phyloP scores from a whole-genome alignment of 129 eudicot species.

The Flaveria linearis region DNA sequence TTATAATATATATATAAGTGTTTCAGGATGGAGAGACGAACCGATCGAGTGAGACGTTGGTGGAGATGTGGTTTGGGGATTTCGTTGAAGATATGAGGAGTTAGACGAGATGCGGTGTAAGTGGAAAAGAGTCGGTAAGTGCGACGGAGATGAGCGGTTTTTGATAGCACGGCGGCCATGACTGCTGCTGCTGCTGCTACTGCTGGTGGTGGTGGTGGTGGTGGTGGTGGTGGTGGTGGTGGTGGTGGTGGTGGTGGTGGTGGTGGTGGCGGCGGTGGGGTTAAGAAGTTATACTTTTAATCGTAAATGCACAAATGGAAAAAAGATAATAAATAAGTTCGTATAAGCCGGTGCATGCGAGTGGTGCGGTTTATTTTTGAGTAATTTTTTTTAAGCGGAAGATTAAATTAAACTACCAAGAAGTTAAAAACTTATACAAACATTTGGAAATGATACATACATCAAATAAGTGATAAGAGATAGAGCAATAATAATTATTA shows the following conservation, averaged over 20 bases:
- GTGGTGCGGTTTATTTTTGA: too few relatives aligned
- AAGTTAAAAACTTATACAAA: too few relatives aligned
- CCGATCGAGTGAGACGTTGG: slow-evolving; percentile 39
- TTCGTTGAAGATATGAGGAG: slow-evolving; percentile 32
- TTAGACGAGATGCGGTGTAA: slow-evolving; percentile 29
- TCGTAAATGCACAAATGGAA: too few relatives aligned
- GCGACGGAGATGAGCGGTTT: slow-evolving; percentile 41
- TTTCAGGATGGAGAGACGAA: slow-evolving; percentile 11
- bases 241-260: slow-evolving; percentile 25
- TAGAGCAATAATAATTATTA: too few relatives aligned
- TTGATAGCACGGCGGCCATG: slow-evolving; percentile 38
- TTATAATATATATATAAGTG: background rate
- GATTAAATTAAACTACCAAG: too few relatives aligned
- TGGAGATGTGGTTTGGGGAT: slow-evolving; percentile 28
- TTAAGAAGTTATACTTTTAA: too few relatives aligned
- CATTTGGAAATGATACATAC: too few relatives aligned
- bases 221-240: background rate
- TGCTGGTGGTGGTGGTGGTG: slow-evolving; percentile 21
- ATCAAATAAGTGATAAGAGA: too few relatives aligned
- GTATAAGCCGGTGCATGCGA: too few relatives aligned
- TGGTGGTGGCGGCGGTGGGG: background rate
- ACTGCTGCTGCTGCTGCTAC: slow-evolving; percentile 14
- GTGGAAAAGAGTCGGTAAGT: slow-evolving; percentile 39
- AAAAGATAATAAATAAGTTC: too few relatives aligned
- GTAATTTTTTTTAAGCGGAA: too few relatives aligned